Evolutionary conservation across 805 yeast genomes (phyloP).

Genomic region (Candida hungchunana): DNA sequence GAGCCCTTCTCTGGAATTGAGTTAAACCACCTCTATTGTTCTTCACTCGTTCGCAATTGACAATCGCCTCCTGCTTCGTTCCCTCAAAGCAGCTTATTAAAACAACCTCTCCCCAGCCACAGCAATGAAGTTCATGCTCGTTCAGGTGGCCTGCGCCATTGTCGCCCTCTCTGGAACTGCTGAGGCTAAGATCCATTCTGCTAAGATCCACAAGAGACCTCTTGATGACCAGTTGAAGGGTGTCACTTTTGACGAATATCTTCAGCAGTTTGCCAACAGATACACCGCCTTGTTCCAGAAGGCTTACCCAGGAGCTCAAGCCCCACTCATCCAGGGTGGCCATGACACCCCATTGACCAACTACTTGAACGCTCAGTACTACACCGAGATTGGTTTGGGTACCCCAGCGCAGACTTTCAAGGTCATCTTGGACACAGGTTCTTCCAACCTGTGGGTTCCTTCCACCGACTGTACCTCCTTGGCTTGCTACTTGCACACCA

Average conservation of each 20-base stretch:
- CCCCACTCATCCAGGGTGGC: constrained; percentile 33
- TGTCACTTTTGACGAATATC: constrained; percentile 46
- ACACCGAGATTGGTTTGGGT: constrained; percentile 85
- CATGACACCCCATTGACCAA: constrained; percentile 86
- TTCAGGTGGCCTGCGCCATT: constrained; percentile 23
- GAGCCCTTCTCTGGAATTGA: too few species aligned
- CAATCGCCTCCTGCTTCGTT: too few species aligned
- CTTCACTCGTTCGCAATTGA: too few species aligned
- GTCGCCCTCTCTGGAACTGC: constrained; percentile 39
- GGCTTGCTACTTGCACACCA: constrained; percentile 92
- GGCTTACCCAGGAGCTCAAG: constrained; percentile 37
- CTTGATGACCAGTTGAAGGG: constrained; percentile 52
- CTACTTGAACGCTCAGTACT: constrained; percentile 95
- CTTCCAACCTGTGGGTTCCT: constrained; percentile 97
- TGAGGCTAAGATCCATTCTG: constrained; percentile 49
- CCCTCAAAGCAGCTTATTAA: neutral
- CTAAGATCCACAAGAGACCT: constrained; percentile 57
- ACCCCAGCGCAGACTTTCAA: constrained; percentile 92
- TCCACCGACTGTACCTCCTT: constrained; percentile 82
- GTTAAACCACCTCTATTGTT: too few species aligned
- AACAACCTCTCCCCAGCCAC: constrained; percentile 2
- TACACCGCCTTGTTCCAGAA: constrained; percentile 48
- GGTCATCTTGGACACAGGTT: constrained; percentile 94
- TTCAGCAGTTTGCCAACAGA: constrained; percentile 56
- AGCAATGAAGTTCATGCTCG: constrained; percentile 23